phyloP scores from a whole-genome alignment of 1,139 yeast genomes.

The Geotrichum aggregatum region DNA sequence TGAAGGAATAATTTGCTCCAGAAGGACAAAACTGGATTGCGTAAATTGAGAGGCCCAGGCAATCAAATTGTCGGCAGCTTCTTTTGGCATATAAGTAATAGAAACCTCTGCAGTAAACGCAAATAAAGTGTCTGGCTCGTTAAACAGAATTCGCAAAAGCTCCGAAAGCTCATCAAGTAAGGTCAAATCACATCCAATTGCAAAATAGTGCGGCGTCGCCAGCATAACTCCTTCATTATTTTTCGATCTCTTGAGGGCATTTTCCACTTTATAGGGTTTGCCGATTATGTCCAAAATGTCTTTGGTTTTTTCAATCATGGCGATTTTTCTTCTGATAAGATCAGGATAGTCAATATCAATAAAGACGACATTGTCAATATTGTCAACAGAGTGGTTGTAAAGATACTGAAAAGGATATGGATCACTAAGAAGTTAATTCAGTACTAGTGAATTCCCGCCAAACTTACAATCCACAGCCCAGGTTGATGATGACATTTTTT shows the following conservation, averaged over 20 bases:
- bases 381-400: constrained; percentile 35
- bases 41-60: constrained; percentile 47
- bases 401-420: constrained; percentile 63
- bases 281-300: constrained; percentile 53
- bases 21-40: constrained; percentile 57
- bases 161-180: constrained; percentile 44
- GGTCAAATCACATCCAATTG: constrained; percentile 71
- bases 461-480: constrained; percentile 66
- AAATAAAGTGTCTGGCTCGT: constrained; percentile 41
- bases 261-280: constrained; percentile 13
- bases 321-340: constrained; percentile 51
- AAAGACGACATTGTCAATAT: constrained; percentile 43
- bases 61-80: constrained; percentile 63
- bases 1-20: constrained; percentile 71
- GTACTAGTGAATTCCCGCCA: background rate
- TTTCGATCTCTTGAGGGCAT: constrained; percentile 3
- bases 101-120: constrained; percentile 81
- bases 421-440: constrained; percentile 24
- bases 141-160: constrained; percentile 38
- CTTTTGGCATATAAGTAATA: constrained; percentile 70
- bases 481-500: constrained; percentile 49
- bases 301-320: constrained; percentile 47
- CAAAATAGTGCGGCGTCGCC: constrained; percentile 49
- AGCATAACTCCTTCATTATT: constrained; percentile 36
- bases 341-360: constrained; percentile 77